These are phyloP conservation scores for Pseudopyricularia cyperi DNA, from an alignment of 2,329 filamentous ascomycete species.

Conservation along the genomic window DNA sequence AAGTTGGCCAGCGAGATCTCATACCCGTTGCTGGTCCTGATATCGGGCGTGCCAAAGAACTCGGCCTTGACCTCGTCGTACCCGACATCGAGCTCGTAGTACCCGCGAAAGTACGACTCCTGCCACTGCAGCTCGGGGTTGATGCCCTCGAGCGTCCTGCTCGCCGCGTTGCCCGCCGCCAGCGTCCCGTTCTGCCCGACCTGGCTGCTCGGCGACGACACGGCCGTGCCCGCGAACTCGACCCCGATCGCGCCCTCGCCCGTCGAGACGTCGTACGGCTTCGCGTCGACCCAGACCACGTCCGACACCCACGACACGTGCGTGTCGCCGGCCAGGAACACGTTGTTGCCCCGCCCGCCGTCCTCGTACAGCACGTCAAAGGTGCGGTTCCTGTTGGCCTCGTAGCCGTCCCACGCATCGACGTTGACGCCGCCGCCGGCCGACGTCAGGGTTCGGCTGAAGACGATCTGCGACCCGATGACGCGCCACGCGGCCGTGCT, in stretches of 20 bases:
- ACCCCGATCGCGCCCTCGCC: conserved; percentile 45
- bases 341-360: conserved; percentile 56
- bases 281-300: conserved; percentile 41
- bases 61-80: conserved; percentile 45
- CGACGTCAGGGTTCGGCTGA: conserved; percentile 28
- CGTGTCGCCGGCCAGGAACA: conserved; percentile 58
- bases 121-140: conserved; percentile 61
- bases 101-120: conserved; percentile 61
- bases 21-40: conserved; percentile 44
- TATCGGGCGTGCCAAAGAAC: conserved; percentile 50
- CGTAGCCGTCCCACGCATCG: conserved; percentile 48
- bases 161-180: conserved; percentile 31
- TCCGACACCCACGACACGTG: conserved; percentile 52
- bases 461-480: conserved; percentile 59
- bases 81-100: conserved; percentile 50
- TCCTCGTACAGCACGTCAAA: conserved; percentile 52
- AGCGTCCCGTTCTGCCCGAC: conserved; percentile 43
- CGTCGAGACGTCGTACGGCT: conserved; percentile 37
- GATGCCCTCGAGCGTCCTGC: conserved; percentile 26
- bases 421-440: conserved; percentile 11
- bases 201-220: conserved; percentile 44
- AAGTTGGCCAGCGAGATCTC: conserved; percentile 60
- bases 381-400: conserved; percentile 58
- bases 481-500: conserved; percentile 58
- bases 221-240: conserved; percentile 54